A percentile compares a stretch with the other conserved stretches of the same genome.
These are phyloP conservation scores for Trichoderma sp. DNA, from an alignment of 2,329 filamentous ascomycete species.

Conservation along the genomic window DNA sequence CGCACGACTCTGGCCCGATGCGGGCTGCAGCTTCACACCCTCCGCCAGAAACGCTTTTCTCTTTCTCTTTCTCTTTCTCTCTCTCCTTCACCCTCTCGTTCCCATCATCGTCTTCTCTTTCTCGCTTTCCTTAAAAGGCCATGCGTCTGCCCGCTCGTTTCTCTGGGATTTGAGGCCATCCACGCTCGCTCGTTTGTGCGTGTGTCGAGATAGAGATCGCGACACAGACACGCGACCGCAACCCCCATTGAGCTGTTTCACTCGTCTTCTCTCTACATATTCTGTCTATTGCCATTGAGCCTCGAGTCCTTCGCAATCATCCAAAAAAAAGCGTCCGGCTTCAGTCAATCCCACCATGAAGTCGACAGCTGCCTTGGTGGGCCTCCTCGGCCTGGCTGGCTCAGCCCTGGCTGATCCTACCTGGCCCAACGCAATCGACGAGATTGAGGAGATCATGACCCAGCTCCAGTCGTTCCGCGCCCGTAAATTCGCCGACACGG, in stretches of 20 bases:
- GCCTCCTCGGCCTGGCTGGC: conserved; percentile 37
- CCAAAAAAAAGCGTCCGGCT: neutral
- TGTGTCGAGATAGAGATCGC: neutral
- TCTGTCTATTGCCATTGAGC: neutral
- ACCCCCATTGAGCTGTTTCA: neutral
- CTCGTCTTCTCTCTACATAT: neutral
- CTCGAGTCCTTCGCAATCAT: neutral
- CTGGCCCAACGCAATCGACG: conserved; percentile 58
- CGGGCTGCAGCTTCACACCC: conserved; percentile 11
- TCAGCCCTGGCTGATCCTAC: conserved; percentile 47
- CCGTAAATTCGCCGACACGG: conserved; percentile 53
- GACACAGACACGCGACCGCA: neutral
- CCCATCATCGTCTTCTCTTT: neutral
- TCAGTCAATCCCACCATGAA: conserved; percentile 23
- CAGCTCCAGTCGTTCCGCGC: conserved; percentile 53
- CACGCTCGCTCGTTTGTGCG: conserved; percentile 1
- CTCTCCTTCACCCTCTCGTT: neutral
- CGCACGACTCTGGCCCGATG: conserved; percentile 14
- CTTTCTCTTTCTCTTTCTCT: neutral
- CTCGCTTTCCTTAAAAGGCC: neutral
- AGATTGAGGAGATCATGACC: conserved; percentile 62
- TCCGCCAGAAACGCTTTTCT: neutral
- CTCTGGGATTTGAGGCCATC: neutral
- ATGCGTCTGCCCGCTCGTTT: conserved; percentile 2
- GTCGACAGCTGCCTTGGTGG: conserved; percentile 29